Evolutionary conservation across 2,329 filamentous ascomycete genomes (phyloP).

Genomic region (Lojkania enalia): DNA sequence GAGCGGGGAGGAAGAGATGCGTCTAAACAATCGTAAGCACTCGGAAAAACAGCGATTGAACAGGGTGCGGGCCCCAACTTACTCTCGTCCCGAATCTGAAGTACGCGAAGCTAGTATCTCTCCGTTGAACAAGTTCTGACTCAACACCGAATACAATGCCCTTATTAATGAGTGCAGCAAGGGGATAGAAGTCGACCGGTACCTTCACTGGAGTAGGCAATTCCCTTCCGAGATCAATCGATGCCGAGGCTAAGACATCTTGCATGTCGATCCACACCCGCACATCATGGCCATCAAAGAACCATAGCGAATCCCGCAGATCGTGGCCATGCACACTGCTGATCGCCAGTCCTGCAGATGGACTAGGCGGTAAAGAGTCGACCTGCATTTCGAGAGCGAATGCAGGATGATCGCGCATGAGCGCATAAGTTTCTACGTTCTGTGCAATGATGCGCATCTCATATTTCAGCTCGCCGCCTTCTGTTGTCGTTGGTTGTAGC

Average conservation of each 20-base stretch:
- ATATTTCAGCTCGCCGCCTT: slow-evolving; percentile 86
- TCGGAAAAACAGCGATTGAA: slow-evolving; percentile 11
- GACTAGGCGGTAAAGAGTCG: slow-evolving; percentile 56
- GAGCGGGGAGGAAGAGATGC: slow-evolving; percentile 87
- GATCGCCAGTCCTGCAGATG: slow-evolving; percentile 51
- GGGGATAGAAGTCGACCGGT: slow-evolving; percentile 90
- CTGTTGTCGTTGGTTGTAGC: slow-evolving; percentile 81
- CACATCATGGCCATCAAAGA: slow-evolving; percentile 85
- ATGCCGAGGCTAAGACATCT: slow-evolving; percentile 74
- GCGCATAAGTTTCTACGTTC: slow-evolving; percentile 91
- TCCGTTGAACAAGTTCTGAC: slow-evolving; percentile 87
- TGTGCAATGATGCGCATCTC: slow-evolving; percentile 97
- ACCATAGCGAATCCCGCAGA: slow-evolving; percentile 87
- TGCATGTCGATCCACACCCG: slow-evolving; percentile 88
- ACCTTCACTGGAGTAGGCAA: slow-evolving; percentile 75
- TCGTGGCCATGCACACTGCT: slow-evolving; percentile 56
- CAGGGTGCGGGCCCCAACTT: slow-evolving; percentile 42
- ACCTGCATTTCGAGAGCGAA: slow-evolving; percentile 49
- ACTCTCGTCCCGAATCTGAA: slow-evolving; percentile 87
- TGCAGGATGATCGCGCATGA: slow-evolving; percentile 81
- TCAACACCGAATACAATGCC: slow-evolving; percentile 90
- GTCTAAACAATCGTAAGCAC: slow-evolving; percentile 60
- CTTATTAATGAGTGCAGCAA: slow-evolving; percentile 85
- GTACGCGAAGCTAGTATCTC: slow-evolving; percentile 88
- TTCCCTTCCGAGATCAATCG: slow-evolving; percentile 67